Conservation (phyloP, 1,284 basidiomycete genomes). For the Filobasidium uniguttulatum region DNA sequence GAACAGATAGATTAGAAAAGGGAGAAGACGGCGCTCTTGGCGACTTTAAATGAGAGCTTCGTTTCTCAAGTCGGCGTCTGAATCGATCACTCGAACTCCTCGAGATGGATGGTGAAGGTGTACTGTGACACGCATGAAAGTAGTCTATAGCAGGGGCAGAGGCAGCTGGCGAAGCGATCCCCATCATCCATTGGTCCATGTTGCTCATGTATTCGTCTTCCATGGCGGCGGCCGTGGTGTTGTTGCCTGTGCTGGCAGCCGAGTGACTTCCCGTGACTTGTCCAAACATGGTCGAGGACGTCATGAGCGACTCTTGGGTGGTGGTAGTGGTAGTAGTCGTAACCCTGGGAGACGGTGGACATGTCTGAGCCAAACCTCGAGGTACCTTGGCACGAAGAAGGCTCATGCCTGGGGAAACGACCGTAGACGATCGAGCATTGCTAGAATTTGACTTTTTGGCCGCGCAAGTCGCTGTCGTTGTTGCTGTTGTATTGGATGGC, state of each 20-base stretch:
- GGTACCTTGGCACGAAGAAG: background rate
- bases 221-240: background rate
- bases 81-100: background rate
- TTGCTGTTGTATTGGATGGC: too few species aligned
- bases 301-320: background rate
- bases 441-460: too few species aligned
- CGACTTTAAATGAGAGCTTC: too few species aligned
- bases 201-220: background rate
- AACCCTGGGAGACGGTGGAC: background rate
- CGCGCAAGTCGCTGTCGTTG: too few species aligned
- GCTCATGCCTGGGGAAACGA: too few species aligned
- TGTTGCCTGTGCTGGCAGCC: too few species aligned
- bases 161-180: background rate
- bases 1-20: too few species aligned
- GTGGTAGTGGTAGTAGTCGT: background rate
- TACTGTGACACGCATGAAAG: too few species aligned
- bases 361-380: background rate
- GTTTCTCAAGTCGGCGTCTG: background rate
- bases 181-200: conserved; percentile 1
- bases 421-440: too few species aligned
- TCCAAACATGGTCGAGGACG: background rate
- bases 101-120: background rate
- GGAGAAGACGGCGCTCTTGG: too few species aligned
- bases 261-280: background rate
- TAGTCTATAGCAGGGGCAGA: too few species aligned